Evolutionary conservation across 306 rosid species (phyloP).

Genomic region (Cucumis sativus): DNA sequence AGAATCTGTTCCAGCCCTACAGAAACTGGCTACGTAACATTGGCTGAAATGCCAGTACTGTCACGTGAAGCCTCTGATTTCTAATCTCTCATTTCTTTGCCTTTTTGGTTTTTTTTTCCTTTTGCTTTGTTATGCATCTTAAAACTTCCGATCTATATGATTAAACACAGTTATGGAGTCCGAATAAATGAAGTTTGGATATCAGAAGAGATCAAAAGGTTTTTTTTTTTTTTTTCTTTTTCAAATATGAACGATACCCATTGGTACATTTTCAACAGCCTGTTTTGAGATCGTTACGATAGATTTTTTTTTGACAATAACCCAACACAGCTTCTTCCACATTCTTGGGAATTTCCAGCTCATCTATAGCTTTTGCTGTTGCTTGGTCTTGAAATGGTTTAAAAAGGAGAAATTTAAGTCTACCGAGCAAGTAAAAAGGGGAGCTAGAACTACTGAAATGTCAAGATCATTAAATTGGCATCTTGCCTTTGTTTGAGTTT

Average conservation of each 20-base stretch:
- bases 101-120: not conserved
- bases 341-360: not conserved
- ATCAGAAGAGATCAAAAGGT: not conserved
- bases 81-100: not conserved
- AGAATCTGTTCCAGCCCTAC: constrained; percentile 2
- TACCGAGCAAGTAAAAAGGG: not conserved
- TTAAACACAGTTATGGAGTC: not conserved
- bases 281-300: not conserved
- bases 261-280: not conserved
- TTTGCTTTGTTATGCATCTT: not conserved
- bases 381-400: not conserved
- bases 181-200: not conserved
- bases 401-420: not conserved
- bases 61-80: constrained; percentile 9
- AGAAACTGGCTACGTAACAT: not conserved
- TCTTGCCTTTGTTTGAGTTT: constrained; percentile 1
- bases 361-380: not conserved
- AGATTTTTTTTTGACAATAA: not conserved
- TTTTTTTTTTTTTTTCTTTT: not conserved
- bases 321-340: not conserved
- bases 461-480: not conserved
- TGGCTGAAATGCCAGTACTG: constrained; percentile 8
- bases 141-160: not conserved
- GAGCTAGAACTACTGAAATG: not conserved
- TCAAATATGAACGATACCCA: not conserved